These are phyloP conservation scores for Podosphaera aphanis DNA, from an alignment of 2,329 filamentous ascomycete genomes.

Conservation along the genomic window DNA sequence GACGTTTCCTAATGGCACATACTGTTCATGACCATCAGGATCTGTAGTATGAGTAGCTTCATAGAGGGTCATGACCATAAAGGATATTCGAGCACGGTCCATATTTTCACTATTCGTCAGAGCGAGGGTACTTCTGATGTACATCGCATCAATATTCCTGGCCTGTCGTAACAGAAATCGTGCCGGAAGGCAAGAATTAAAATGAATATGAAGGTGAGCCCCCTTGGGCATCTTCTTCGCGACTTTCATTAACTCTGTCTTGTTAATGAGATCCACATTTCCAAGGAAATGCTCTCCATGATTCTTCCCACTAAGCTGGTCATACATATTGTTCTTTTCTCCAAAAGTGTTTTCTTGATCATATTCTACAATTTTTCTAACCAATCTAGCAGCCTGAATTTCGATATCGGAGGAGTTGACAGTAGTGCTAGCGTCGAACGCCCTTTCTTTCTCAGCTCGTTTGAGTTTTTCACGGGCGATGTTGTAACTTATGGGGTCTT, in stretches of 20 bases:
- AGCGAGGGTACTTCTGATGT: constrained; percentile 36
- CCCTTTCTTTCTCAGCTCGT: constrained; percentile 9
- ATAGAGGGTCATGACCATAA: constrained; percentile 13
- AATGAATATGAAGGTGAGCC: constrained; percentile 50
- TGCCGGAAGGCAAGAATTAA: constrained; percentile 49
- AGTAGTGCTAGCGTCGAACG: constrained; percentile 13
- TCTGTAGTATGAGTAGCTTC: constrained; percentile 12
- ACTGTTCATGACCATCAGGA: constrained; percentile 6
- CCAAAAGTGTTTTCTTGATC: constrained; percentile 13
- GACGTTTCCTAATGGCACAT: constrained; percentile 19
- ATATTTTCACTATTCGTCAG: constrained; percentile 18
- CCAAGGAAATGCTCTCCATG: constrained; percentile 33
- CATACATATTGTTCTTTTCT: constrained; percentile 6
- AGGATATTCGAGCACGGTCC: constrained; percentile 11
- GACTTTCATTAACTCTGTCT: constrained; percentile 33
- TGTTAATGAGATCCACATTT: constrained; percentile 27
- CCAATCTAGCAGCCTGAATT: constrained; percentile 10
- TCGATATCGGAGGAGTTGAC: constrained; percentile 10
- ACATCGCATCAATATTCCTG: constrained; percentile 36
- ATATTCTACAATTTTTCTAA: constrained; percentile 11
- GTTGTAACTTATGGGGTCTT: constrained; percentile 7
- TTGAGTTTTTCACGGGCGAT: constrained; percentile 8
- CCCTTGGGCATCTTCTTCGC: constrained; percentile 44
- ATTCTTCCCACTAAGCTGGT: constrained; percentile 6
- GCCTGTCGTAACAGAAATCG: constrained; percentile 33